phyloP scores from a whole-genome alignment of 495 filamentous ascomycete species.

The Copromyces sp. region DNA sequence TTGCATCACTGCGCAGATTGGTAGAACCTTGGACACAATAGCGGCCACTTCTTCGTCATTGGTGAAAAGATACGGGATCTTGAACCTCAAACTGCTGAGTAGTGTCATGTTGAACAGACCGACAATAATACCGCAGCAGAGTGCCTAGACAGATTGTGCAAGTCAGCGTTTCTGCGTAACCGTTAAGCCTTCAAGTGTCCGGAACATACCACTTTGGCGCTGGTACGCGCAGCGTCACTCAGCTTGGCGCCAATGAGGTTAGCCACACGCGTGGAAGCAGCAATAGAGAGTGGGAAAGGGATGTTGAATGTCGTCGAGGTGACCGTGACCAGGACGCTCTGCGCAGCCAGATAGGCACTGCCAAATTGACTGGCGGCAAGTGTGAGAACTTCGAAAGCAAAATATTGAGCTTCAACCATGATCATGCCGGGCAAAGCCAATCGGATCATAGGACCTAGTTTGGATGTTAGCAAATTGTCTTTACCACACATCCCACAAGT shows the following conservation, averaged over 20 bases:
- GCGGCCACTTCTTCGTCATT: slow-evolving; percentile 60
- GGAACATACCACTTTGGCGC: slow-evolving; percentile 46
- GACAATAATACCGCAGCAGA: slow-evolving; percentile 35
- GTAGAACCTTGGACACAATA: slow-evolving; percentile 56
- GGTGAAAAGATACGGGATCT: slow-evolving; percentile 64
- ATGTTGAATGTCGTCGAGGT: slow-evolving; percentile 43
- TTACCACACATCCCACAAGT: not conserved
- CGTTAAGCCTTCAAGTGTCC: not conserved
- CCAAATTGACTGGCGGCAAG: slow-evolving; percentile 57
- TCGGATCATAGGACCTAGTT: slow-evolving; percentile 54
- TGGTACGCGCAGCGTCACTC: slow-evolving; percentile 50
- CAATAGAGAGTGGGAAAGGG: slow-evolving; percentile 45
- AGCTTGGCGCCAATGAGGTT: slow-evolving; percentile 52
- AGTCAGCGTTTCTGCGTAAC: not conserved
- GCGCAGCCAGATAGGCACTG: slow-evolving; percentile 49
- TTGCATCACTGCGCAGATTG: slow-evolving; percentile 68
- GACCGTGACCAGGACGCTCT: slow-evolving; percentile 38
- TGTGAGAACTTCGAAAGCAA: slow-evolving; percentile 65
- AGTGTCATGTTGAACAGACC: slow-evolving; percentile 61
- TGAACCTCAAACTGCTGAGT: slow-evolving; percentile 39
- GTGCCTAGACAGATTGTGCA: slow-evolving; percentile 1
- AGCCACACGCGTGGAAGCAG: slow-evolving; percentile 44
- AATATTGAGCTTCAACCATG: slow-evolving; percentile 77
- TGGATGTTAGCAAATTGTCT: not conserved
- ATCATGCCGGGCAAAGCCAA: slow-evolving; percentile 71